Base-by-base conservation (phyloP, 2,329 filamentous ascomycete genomes). In the Pezicula rhizophila region DNA sequence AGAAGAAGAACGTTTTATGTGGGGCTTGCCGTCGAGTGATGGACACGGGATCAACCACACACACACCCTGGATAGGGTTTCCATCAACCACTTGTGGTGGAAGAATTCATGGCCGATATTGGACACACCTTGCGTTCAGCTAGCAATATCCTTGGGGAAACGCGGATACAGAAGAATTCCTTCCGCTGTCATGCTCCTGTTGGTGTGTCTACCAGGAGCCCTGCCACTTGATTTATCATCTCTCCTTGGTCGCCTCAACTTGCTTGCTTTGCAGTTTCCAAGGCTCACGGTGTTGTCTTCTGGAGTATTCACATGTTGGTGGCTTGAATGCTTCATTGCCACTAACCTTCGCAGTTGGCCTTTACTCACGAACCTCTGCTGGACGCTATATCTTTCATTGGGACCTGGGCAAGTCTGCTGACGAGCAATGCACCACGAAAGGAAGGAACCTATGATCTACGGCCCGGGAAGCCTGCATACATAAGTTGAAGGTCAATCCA, bases 341-440 rank as follows among this genome's bases (percentile, higher is more conserved):
- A 51, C 50, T 51, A 50, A 40, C 47, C 33, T 37, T 14, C 14
- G 38, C 31, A 18, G 44, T 18, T 35, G 28, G 42, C 37, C 14
- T 45, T 38, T 40, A 15, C 20, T 42, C 23, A 20, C 38, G 15
- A 15, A 26, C 40, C 15, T 42, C 23, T 31, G 28, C 39, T 23
- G 33, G 40, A 18, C 11, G 18, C 25, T 18, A 18, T 18, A 15
- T 38, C 12, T 28, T 15, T 37, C 8, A 23, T 12, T 15, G 35
- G 15, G 42, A 43, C 48, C 51, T 57, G 34, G 23, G 25, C 18
- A 48, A 57, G 59, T 62, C 61, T 55, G 55, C 45, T 60, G 59
- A 63, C 55, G 53, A 52, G 38, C 46, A 49, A 48, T 23, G 43
- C 49, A 54, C 53, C 45, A 55, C 51, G 55, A 54, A 52, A 49